A percentile compares a stretch with the other conserved stretches of the same genome.
Evolutionary conservation across 495 filamentous ascomycete genomes (phyloP).

Genomic region (Glonium stellatum): DNA sequence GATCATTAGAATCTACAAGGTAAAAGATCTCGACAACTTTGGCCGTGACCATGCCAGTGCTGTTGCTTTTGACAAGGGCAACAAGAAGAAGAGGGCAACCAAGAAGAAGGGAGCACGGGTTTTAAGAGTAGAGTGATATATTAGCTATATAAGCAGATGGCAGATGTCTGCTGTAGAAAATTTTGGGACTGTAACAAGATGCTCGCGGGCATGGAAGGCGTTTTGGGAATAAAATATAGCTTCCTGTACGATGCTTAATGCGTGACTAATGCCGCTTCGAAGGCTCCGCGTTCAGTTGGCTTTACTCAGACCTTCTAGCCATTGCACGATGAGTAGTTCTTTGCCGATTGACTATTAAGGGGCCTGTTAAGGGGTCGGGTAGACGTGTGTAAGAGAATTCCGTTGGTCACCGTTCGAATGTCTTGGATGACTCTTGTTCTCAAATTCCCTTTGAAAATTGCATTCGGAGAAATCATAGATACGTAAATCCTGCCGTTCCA

Average conservation of each 20-base stretch:
- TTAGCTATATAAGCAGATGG: slow-evolving; percentile 7
- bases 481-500: background rate
- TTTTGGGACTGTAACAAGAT: slow-evolving; percentile 7
- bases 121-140: slow-evolving; percentile 69
- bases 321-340: no score
- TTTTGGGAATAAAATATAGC: slow-evolving; percentile 1
- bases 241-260: background rate
- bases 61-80: slow-evolving; percentile 80
- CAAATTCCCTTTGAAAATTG: background rate
- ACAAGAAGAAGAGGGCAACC: slow-evolving; percentile 83
- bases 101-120: slow-evolving; percentile 75
- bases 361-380: background rate
- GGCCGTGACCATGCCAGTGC: slow-evolving; percentile 82
- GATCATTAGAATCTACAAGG: slow-evolving; percentile 99
- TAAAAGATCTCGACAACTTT: slow-evolving; percentile 96
- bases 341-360: no score
- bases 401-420: background rate
- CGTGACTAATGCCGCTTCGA: no score
- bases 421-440: background rate
- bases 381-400: background rate
- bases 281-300: no score
- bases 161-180: background rate
- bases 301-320: no score
- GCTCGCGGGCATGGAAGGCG: background rate
- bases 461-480: background rate